Evolutionary conservation across 192 early-diverging fungal species (phyloP).

Genomic region (Coemansia sp.): DNA sequence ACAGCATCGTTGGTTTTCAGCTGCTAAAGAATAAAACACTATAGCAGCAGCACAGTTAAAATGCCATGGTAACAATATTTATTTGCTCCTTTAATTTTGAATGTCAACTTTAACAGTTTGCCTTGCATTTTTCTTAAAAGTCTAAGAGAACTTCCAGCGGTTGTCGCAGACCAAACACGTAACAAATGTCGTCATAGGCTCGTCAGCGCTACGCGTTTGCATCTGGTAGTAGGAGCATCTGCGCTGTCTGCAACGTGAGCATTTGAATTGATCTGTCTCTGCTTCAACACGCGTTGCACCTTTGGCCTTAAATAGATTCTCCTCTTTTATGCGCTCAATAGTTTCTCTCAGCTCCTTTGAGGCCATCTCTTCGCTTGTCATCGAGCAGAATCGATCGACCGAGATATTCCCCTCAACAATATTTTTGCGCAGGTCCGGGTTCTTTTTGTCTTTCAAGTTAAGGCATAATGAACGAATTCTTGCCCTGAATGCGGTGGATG

Average conservation of each 20-base stretch:
- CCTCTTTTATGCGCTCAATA: constrained; percentile 68
- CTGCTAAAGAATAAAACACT: too few species aligned
- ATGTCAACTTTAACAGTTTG: too few species aligned
- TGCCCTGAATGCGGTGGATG: constrained; percentile 65
- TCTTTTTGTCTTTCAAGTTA: constrained; percentile 76
- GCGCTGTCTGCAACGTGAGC: constrained; percentile 87
- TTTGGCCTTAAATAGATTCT: constrained; percentile 75
- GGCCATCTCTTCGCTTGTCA: constrained; percentile 90
- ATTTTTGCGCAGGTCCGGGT: constrained; percentile 70
- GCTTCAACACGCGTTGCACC: constrained; percentile 72
- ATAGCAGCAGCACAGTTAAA: too few species aligned
- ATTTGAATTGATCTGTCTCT: constrained; percentile 91
- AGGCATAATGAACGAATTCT: constrained; percentile 75
- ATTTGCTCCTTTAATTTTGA: neutral
- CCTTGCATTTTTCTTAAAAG: neutral
- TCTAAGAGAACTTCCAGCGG: constrained; percentile 71
- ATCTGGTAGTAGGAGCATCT: constrained; percentile 93
- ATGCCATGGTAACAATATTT: too few species aligned
- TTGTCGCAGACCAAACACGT: constrained; percentile 85
- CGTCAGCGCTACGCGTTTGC: constrained; percentile 96
- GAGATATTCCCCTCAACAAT: constrained; percentile 70
- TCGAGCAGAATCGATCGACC: constrained; percentile 68
- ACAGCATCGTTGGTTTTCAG: too few species aligned
- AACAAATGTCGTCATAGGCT: constrained; percentile 99
- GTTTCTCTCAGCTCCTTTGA: constrained; percentile 77